Percentiles rank a stretch among this genome's conserved stretches.
Conservation (phyloP, 345 rosid species). For the Citrus maxima region DNA sequence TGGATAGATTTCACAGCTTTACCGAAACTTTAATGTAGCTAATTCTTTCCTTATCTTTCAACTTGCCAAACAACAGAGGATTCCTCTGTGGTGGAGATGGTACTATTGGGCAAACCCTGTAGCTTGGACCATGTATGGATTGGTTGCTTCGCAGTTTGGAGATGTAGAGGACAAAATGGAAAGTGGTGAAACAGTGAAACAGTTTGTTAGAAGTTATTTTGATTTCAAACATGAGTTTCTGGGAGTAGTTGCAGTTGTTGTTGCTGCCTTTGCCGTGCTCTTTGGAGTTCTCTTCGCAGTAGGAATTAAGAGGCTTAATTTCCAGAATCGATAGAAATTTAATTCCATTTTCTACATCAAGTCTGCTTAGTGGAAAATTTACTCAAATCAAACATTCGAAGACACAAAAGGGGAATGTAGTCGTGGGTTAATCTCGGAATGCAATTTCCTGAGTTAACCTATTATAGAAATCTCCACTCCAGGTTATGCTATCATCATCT, state of each 20-base stretch:
- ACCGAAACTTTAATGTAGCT: too few species aligned
- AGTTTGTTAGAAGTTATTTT: not conserved
- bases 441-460: too few species aligned
- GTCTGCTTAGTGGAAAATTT: too few species aligned
- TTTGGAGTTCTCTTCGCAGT: not conserved
- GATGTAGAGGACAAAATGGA: not conserved
- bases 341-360: too few species aligned
- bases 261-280: not conserved
- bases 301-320: not conserved
- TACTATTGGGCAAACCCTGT: not conserved
- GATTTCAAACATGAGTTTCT: not conserved
- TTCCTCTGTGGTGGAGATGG: not conserved
- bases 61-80: not conserved
- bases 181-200: not conserved
- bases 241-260: not conserved
- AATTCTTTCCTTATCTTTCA: not conserved
- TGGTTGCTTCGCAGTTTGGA: not conserved
- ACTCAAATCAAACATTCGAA: too few species aligned
- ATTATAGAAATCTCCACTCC: too few species aligned
- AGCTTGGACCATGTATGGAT: not conserved
- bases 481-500: too few species aligned
- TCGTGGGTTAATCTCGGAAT: too few species aligned
- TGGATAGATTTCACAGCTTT: not conserved
- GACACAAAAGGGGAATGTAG: too few species aligned
- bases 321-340: not conserved